phyloP scores from a whole-genome alignment of 2,329 filamentous ascomycete species.

The Clonostachys rhizophaga region DNA sequence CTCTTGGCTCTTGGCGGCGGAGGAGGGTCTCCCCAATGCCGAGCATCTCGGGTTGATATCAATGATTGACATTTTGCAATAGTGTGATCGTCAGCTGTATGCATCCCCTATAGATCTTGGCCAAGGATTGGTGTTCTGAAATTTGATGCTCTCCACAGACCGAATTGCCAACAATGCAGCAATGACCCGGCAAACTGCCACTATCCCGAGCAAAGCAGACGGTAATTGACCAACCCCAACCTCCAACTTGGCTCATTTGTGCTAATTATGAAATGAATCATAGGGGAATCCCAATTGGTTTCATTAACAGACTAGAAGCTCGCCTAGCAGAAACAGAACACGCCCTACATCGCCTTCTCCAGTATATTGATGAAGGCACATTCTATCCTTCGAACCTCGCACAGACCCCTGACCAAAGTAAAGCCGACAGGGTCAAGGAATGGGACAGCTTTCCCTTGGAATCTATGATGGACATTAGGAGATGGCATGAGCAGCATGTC shows the following conservation, averaged over 20 bases:
- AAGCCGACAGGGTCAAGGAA: constrained; percentile 17
- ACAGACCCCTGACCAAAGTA: constrained; percentile 8
- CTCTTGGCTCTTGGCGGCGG: too few species aligned
- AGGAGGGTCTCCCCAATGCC: too few species aligned
- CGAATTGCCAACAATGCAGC: constrained; percentile 19
- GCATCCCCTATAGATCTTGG: too few species aligned
- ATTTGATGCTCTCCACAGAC: constrained; percentile 6
- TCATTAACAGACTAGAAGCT: constrained; percentile 28
- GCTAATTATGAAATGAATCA: neutral
- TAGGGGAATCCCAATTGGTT: constrained; percentile 28
- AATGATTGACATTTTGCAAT: too few species aligned
- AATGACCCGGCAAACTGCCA: constrained; percentile 19
- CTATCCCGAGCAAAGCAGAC: constrained; percentile 25
- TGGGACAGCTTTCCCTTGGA: constrained; percentile 17
- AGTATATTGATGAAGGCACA: neutral
- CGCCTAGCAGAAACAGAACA: constrained; percentile 24
- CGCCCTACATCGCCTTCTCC: constrained; percentile 15
- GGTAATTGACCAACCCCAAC: constrained; percentile 9
- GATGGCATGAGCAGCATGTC: constrained; percentile 13
- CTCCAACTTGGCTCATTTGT: neutral
- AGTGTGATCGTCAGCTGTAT: too few species aligned
- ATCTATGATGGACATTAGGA: constrained; percentile 7
- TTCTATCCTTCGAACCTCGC: constrained; percentile 1
- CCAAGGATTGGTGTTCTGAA: too few species aligned
- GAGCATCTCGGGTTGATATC: too few species aligned